Conservation (phyloP, 2,329 filamentous ascomycete genomes). For the Fusarium nanum region DNA sequence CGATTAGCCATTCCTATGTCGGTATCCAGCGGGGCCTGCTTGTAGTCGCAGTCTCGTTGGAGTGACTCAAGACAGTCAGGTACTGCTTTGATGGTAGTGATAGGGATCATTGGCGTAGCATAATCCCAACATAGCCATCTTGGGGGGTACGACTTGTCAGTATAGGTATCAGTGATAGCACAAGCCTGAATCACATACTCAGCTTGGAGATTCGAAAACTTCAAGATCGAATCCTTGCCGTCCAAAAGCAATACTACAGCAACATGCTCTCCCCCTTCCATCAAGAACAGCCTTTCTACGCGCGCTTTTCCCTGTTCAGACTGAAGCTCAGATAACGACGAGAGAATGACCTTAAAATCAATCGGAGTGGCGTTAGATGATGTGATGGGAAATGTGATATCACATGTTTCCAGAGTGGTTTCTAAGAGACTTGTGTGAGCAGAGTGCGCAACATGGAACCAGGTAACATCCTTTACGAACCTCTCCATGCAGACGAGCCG, state of each 20-base stretch:
- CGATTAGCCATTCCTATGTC: not conserved
- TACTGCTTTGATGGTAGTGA: constrained; percentile 52
- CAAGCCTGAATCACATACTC: constrained; percentile 49
- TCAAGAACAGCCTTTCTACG: constrained; percentile 55
- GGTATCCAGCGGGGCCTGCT: not conserved
- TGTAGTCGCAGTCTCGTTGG: constrained; percentile 42
- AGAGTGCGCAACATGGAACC: not conserved
- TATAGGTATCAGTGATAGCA: not conserved
- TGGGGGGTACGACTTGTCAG: not conserved
- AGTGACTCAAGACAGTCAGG: constrained; percentile 55
- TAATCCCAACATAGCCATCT: constrained; percentile 51
- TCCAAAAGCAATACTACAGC: constrained; percentile 60
- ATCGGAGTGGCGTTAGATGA: not conserved
- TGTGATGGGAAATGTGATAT: constrained; percentile 57
- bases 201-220: constrained; percentile 57
- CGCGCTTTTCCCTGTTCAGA: constrained; percentile 47
- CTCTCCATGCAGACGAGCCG: constrained; percentile 47
- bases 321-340: constrained; percentile 54
- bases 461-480: constrained; percentile 33
- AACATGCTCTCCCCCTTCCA: constrained; percentile 54
- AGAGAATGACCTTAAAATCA: constrained; percentile 55
- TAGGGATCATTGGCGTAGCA: constrained; percentile 57
- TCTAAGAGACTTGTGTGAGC: constrained; percentile 50
- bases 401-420: constrained; percentile 56
- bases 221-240: constrained; percentile 47